phyloP scores from a whole-genome alignment of 345 rosid species.

The Ceriops zippeliana region DNA sequence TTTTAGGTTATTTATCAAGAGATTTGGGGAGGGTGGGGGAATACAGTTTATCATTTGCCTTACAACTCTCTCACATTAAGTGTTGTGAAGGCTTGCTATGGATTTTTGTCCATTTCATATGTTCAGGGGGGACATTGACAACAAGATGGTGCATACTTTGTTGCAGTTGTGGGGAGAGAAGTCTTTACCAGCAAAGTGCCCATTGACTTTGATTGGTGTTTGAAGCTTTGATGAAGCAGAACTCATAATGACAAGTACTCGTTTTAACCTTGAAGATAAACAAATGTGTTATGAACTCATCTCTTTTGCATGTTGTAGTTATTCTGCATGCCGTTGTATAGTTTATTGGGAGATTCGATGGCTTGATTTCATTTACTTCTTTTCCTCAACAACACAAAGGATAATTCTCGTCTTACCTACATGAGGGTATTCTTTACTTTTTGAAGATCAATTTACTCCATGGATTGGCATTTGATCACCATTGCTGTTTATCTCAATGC shows the following conservation, averaged over 20 bases:
- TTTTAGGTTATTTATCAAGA: too few species aligned
- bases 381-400: not conserved
- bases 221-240: not conserved
- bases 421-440: not conserved
- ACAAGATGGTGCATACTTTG: not conserved
- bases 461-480: not conserved
- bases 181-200: not conserved
- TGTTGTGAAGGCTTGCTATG: too few species aligned
- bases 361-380: not conserved
- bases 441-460: too few species aligned
- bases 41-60: too few species aligned
- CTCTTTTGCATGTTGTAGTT: not conserved
- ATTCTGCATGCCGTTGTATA: not conserved
- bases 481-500: not conserved
- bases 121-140: not conserved
- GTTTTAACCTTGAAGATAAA: not conserved
- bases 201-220: not conserved
- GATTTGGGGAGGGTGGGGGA: not conserved
- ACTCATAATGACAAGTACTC: not conserved
- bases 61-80: too few species aligned
- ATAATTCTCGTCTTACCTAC: slow-evolving; percentile 7
- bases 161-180: not conserved
- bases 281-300: not conserved
- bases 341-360: not conserved
- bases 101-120: not conserved